A percentile compares a stretch with the other conserved stretches of the same genome.
phyloP scores from a whole-genome alignment of 768 basidiomycete species.

The Mycena galericulata region DNA sequence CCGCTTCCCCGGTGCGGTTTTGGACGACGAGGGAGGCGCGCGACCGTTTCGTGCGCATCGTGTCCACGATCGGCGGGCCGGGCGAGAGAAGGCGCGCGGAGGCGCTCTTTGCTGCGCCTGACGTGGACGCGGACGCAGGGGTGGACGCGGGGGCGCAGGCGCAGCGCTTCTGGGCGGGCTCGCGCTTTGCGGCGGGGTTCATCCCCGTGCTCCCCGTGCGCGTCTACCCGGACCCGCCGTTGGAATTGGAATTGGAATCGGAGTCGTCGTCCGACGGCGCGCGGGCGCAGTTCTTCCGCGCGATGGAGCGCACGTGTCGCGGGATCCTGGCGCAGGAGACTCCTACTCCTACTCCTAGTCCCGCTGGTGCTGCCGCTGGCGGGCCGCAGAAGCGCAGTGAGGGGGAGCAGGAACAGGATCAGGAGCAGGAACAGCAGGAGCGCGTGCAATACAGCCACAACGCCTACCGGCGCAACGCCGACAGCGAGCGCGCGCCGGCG shows the following conservation, averaged over 20 bases:
- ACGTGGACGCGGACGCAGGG: constrained; percentile 47
- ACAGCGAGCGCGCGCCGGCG: constrained; percentile 65
- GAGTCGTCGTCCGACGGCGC: no score
- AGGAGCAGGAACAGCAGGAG: background rate
- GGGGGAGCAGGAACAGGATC: background rate
- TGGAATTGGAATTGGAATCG: no score
- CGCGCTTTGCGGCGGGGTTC: constrained; percentile 66
- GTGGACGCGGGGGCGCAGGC: constrained; percentile 50
- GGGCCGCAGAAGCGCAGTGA: background rate
- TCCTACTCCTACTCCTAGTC: background rate
- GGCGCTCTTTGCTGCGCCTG: constrained; percentile 63
- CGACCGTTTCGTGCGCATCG: constrained; percentile 79
- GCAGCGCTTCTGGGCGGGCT: constrained; percentile 80
- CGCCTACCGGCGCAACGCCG: constrained; percentile 39
- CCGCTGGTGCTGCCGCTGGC: no score
- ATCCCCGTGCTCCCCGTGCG: constrained; percentile 71
- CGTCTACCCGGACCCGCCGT: constrained; percentile 62
- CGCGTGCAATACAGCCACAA: constrained; percentile 28
- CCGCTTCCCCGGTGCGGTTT: constrained; percentile 69
- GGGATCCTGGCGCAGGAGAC: constrained; percentile 64
- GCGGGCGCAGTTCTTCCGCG: constrained; percentile 55
- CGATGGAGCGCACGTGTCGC: constrained; percentile 64
- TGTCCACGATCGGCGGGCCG: constrained; percentile 82
- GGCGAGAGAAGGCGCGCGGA: constrained; percentile 72
- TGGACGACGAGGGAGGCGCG: constrained; percentile 88